Base-by-base conservation (phyloP, 2,329 filamentous ascomycete species). In the Aspergillus vadensis region DNA sequence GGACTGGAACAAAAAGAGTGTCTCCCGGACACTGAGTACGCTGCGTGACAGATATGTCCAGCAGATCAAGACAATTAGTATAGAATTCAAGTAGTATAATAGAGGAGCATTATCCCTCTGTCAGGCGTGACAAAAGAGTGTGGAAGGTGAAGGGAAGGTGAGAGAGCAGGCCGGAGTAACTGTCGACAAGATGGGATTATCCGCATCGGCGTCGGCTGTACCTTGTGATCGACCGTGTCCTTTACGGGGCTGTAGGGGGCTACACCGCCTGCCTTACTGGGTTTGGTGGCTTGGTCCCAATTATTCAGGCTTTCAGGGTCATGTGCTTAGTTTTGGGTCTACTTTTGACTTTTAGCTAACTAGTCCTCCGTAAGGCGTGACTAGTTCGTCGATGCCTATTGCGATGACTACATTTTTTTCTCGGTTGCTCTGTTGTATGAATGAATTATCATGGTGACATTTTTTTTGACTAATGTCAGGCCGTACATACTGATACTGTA, bases 181-280 rank as follows among this genome's bases (percentile, higher is more conserved):
- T 65, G 12, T 36, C 32, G 32, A 36, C 65, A 60, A 63, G 62
- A 58, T 61, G 61, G 59, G 60, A 65, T 66, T 67, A 67, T 69
- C 65, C 65, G 64, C 62, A 69, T 70, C 68, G 67, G 64, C 50
- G 39, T 30, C 54, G 43, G 51, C 30, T 44, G 48, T 65, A 67
- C 67, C 67, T 72, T 72, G 67, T 74, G 72, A 75, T 74, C 60
- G 73, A 75, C 73, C 72, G 73, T 75, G 73, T 75, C 73, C 73
- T 75, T 69, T 72, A 72, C 67, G 63, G 61, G 60, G 63, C 49
- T 25, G 47, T 41, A 30, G 19, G 3, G 17, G 10, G 2, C 8
- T 55, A 59, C 64, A 75, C 73, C 73, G 73, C 73, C 72, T 74
- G 36, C 72, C 57, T 5, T 5, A 44, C 54, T 27, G 10, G 32